phyloP scores from a whole-genome alignment of 495 filamentous ascomycete species.

The Chaetomium tenue region DNA sequence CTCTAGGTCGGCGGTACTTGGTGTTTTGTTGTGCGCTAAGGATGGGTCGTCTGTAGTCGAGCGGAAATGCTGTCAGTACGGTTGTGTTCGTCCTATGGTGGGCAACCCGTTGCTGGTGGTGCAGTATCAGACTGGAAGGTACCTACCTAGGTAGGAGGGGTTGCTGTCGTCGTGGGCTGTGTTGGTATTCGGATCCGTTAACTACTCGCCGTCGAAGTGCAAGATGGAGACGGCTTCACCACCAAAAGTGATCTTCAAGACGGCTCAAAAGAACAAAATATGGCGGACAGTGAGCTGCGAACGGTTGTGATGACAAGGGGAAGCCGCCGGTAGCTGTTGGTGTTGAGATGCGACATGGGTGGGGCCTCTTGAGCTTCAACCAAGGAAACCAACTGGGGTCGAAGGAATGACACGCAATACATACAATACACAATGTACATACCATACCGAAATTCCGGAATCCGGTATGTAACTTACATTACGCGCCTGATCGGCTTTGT shows the following conservation, averaged over 20 bases:
- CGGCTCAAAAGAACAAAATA: not conserved
- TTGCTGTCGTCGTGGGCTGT: not conserved
- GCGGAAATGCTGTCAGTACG: not conserved
- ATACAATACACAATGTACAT: not conserved
- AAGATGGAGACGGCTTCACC: not conserved
- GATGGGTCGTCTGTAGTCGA: not conserved
- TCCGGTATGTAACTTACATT: not conserved
- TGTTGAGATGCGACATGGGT: conserved; percentile 4
- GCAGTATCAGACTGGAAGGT: not conserved
- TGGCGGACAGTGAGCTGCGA: not conserved
- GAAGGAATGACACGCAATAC: not conserved
- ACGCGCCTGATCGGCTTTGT: not conserved
- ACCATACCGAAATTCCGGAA: not conserved
- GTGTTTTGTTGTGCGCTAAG: not conserved
- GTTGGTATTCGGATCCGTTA: not conserved
- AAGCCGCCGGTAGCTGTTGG: not conserved
- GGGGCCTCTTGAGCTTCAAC: not conserved
- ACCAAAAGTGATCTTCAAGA: not conserved
- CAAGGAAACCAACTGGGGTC: not conserved
- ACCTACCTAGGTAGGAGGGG: conserved; percentile 1
- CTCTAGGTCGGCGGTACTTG: not conserved
- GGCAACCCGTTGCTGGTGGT: not conserved
- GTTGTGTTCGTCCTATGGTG: not conserved
- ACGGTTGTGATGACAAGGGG: not conserved
- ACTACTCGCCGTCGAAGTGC: not conserved